Evolutionary conservation across 345 rosid species (phyloP), one percentile per base, ranked within the genome.

Genomic region (Ricinus communis): DNA sequence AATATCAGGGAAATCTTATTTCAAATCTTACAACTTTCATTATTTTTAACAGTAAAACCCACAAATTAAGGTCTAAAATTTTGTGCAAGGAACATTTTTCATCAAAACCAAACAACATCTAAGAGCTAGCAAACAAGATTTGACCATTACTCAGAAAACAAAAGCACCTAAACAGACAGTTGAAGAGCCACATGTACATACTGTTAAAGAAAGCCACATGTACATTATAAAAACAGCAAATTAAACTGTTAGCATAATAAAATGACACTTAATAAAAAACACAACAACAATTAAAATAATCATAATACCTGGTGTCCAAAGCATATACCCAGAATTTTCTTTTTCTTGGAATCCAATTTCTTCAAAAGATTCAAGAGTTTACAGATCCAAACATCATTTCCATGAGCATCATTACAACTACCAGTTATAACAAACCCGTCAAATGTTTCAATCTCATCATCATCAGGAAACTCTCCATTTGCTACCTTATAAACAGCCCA

Each of bases 341-440:
- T 90, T 71, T 84, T 77, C 80, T 74, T 43, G 21, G 81, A 77
- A 73, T 87, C 83, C 81, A 87, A 58, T 62, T 59, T 82, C 73
- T 65, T 81, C 76, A 90, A 51, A 25, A 86, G 77, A 9, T 46
- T n/a, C 28, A 90, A 4, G 2, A 90, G 84, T 47, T 40, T 77
- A 19, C 80, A 82, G 88, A 90, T 86, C 93, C 91, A 90, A 25
- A 25, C 73, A 54, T 90, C 93, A 24, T 83, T 67, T 1, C 82
- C 82, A 41, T 87, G 82, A 18, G 93, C 96, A 76, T 90, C 91
- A 70, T 67, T 84, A 80, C 88, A 85, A 74, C 93, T 90, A 0
- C 91, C 93, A 0, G 89, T 84, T 68, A 90, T 82, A 49, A 90
- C 91, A 51, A 82, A 90, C 22, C 96, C 91, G 50, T 90, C 88